Percentiles rank a stretch among this genome's conserved stretches.
Evolutionary conservation across 257 asterid genomes (phyloP).

Genomic region (Ocimum tenuiflorum): DNA sequence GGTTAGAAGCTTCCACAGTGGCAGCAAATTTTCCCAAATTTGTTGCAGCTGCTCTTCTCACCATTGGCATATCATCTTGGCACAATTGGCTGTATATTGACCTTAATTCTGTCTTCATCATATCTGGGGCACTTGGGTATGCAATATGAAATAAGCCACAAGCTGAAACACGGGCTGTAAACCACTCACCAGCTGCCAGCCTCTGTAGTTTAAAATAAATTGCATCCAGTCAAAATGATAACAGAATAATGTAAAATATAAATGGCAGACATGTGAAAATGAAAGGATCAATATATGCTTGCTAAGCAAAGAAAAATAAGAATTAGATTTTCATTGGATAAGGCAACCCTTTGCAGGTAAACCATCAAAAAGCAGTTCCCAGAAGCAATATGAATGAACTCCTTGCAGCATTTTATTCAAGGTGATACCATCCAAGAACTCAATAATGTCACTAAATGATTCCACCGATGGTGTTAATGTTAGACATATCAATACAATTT

Average conservation of each 20-base stretch:
- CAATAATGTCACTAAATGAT: not conserved
- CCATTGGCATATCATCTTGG: conserved; percentile 87
- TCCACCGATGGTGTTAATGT: not conserved
- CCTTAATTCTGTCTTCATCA: conserved; percentile 70
- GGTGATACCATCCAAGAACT: not conserved
- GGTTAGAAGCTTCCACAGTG: conserved; percentile 43
- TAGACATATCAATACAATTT: not conserved
- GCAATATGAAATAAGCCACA: conserved; percentile 89
- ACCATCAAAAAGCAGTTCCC: not conserved
- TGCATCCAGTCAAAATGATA: conserved; percentile 1
- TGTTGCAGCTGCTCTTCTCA: conserved; percentile 38
- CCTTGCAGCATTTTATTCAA: not conserved
- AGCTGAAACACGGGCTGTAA: conserved; percentile 87
- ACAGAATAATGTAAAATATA: not conserved
- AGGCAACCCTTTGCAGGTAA: not conserved
- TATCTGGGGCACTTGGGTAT: conserved; percentile 72
- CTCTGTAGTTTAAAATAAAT: conserved; percentile 40
- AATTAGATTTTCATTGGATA: conserved; percentile 1
- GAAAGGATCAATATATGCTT: not conserved
- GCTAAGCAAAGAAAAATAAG: conserved; percentile 2
- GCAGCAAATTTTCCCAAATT: conserved; percentile 45
- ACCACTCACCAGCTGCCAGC: conserved; percentile 94
- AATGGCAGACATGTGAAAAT: not conserved
- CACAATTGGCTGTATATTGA: conserved; percentile 74
- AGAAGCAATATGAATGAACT: not conserved